Base-by-base conservation (phyloP, 495 filamentous ascomycete genomes). In the Annulohypoxylon nitens region DNA sequence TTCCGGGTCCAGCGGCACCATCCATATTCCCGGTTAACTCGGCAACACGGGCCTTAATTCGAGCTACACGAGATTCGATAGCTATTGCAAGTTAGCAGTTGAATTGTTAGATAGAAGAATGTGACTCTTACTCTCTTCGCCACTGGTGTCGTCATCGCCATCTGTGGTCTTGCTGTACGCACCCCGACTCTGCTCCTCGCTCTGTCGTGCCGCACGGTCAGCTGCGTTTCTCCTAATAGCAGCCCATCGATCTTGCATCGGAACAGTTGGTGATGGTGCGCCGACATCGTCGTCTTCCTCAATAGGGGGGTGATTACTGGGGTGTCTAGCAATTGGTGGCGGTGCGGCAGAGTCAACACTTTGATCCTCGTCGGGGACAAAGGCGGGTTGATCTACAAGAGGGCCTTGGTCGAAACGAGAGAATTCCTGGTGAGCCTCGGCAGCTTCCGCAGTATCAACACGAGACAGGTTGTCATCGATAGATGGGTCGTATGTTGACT, bases 1-100 rank as follows among this genome's bases (percentile, higher is more conserved):
- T 73, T 68, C 58, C 74, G 51, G 77, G 78, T 58, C 74, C 54
- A 14, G 37, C 59, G 33, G 61, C 65, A 30, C 74, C 69, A 53
- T 96, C 92, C 86, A 93, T 90, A 81, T 91, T 92, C 67, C 92
- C 92, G 11, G 97, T 99, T 75, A 99, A 81, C 81, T 97, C 93
- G 51, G 96, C 96, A 53, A 99, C 97, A 39, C 96, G 88, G 63
- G 97, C 97, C 83, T 98, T 98, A 87, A 99, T 99, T 63, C 97
- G 92, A 39, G 96, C 96, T 67, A 98, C 96, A 63, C 96, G 92
- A 43, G 93, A 93, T 80, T 99, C 96, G 73, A 99, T 98, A 30
- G 94, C 93, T 97, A 67, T 9, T 53, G n/a, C 33, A 71, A 41
- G 74, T 85, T 75, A 85, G 80, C 65, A 39, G 26, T 47, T 30